phyloP scores from a whole-genome alignment of 106 monocot species.

The Dendrobium chrysotoxum region DNA sequence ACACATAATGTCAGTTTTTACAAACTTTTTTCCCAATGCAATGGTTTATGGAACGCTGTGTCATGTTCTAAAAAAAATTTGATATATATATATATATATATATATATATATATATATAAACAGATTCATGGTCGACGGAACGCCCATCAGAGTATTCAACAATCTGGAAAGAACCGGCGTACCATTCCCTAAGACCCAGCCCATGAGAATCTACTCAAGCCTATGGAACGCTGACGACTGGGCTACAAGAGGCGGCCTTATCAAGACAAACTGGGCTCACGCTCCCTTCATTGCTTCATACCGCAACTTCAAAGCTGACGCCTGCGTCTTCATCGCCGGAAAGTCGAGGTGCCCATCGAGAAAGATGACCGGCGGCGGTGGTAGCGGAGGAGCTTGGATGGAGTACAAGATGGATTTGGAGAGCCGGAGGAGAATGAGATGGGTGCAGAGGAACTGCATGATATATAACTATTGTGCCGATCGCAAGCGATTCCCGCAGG shows the following conservation, averaged over 20 bases:
- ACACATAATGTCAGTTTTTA: constrained; percentile 21
- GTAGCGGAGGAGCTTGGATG: neutral
- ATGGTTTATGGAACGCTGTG: neutral
- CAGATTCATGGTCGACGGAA: constrained; percentile 23
- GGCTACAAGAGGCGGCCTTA: constrained; percentile 20
- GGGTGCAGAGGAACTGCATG: constrained; percentile 19
- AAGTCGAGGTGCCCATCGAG: neutral
- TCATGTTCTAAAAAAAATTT: neutral
- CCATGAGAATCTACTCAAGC: constrained; percentile 20
- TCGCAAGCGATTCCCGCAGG: constrained; percentile 7
- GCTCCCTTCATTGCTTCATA: constrained; percentile 28
- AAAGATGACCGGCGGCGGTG: neutral
- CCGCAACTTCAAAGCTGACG: constrained; percentile 10
- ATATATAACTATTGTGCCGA: constrained; percentile 19
- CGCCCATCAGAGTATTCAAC: constrained; percentile 12
- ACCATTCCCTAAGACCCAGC: neutral
- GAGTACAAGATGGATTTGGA: neutral
- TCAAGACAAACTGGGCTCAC: constrained; percentile 20
- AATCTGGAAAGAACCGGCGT: constrained; percentile 1
- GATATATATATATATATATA: too few species aligned
- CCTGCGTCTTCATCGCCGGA: constrained; percentile 4
- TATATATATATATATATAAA: too few species aligned
- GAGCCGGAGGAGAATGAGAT: neutral
- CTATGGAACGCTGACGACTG: constrained; percentile 22
- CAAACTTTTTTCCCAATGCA: neutral